phyloP scores from a whole-genome alignment of 2,329 filamentous ascomycete species.

The Fusarium nurragi region DNA sequence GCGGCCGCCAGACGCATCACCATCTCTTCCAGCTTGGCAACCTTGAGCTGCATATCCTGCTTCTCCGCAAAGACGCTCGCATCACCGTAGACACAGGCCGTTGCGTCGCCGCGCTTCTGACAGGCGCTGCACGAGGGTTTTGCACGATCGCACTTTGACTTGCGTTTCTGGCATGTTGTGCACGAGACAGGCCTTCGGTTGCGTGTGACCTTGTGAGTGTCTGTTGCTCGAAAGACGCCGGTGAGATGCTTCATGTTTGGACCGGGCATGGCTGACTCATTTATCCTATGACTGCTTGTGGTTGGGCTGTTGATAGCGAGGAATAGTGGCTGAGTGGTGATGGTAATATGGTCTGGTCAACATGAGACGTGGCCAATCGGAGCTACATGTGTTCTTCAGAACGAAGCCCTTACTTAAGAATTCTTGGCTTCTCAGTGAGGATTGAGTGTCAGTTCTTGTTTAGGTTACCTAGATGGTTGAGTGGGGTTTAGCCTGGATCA shows the following conservation, averaged over 20 bases:
- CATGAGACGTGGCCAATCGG: neutral
- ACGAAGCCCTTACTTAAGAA: neutral
- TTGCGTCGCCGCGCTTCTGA: conserved; percentile 50
- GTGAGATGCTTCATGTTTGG: conserved; percentile 39
- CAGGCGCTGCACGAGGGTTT: conserved; percentile 53
- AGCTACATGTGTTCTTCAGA: neutral
- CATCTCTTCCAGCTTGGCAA: conserved; percentile 55
- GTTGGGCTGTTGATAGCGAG: neutral
- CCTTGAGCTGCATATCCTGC: conserved; percentile 52
- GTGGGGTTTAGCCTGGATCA: neutral
- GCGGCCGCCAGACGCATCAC: conserved; percentile 50
- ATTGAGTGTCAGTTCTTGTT: neutral
- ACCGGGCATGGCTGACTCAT: conserved; percentile 34
- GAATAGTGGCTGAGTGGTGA: neutral
- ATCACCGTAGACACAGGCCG: conserved; percentile 48
- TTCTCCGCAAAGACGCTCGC: conserved; percentile 24
- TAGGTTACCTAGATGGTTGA: neutral
- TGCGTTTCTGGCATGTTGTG: conserved; percentile 54
- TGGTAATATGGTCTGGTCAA: neutral
- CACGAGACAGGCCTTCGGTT: conserved; percentile 56
- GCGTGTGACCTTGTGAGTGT: conserved; percentile 49
- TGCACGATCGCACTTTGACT: conserved; percentile 55
- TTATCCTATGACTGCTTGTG: neutral
- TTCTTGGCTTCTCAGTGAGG: neutral
- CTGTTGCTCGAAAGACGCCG: conserved; percentile 52